Evolutionary conservation across 352 stramenopile genomes (phyloP).

Genomic region (Pythium aquatile): DNA sequence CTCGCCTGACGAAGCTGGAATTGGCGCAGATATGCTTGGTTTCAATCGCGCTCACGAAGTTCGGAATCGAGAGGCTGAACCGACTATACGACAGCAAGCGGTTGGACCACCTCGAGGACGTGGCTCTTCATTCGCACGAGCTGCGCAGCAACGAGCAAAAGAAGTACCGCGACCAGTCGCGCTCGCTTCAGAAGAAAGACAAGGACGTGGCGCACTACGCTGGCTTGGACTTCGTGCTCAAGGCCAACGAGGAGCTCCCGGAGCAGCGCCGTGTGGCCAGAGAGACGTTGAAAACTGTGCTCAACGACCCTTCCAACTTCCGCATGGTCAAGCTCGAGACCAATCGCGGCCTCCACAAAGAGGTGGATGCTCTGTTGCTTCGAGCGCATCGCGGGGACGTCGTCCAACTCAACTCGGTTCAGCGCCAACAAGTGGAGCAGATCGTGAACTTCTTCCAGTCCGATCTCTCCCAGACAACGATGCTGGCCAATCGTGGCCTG

Average conservation of each 20-base stretch:
- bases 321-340: conserved; percentile 10
- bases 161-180: conserved; percentile 6
- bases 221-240: conserved; percentile 10
- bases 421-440: background rate
- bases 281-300: background rate
- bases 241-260: conserved; percentile 12
- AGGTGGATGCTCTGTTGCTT: conserved; percentile 9
- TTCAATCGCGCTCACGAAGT: conserved; percentile 6
- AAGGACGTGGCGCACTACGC: conserved; percentile 17
- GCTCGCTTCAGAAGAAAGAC: conserved; percentile 4
- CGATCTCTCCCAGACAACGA: conserved; percentile 5
- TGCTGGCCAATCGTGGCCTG: background rate
- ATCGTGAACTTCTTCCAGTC: conserved; percentile 13
- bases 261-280: conserved; percentile 3
- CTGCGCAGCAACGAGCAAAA: background rate
- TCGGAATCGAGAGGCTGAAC: conserved; percentile 4
- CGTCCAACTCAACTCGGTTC: background rate
- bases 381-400: background rate
- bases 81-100: background rate
- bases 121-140: conserved; percentile 2
- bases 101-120: background rate
- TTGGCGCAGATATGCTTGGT: conserved; percentile 3
- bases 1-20: background rate
- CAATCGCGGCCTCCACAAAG: conserved; percentile 7
- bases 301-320: conserved; percentile 13